Evolutionary conservation across 2,329 filamentous ascomycete genomes (phyloP), one percentile per base, ranked within the genome.

Genomic region (Phialophora chinensis): DNA sequence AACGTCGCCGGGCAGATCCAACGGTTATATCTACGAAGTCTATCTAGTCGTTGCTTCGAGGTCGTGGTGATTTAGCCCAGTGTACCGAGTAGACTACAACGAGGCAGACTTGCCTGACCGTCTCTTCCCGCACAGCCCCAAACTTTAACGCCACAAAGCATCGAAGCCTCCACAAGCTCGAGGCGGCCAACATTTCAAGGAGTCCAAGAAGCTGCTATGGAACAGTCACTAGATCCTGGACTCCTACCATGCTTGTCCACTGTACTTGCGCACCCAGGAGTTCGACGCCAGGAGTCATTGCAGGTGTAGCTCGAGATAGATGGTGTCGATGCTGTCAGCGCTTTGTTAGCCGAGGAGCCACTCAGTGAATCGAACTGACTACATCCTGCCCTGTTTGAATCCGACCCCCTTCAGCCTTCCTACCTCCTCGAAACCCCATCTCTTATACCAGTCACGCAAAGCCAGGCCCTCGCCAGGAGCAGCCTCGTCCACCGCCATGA

Each of bases 331-430:
- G 10, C 67, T 69, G 42, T 20, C n/a, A 14, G 17, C 31, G 14
- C 12, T 57, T 20, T 6, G 52, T 66, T 29, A 69, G 56, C 35
- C 54, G 3, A 12, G 33, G 11, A 25, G 29, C 27, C 17, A 23
- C 7, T 8, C 11, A 2, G 23, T n/a, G 17, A 23, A 25, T 20
- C 44, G 44, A 14, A 42, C 23, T 27, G 72, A 75, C 72, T 66
- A 80, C 79, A 76, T 78, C 56, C 72, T 67, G 7, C 75, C 77
- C 62, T 74, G 75, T 66, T 81, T 81, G 60, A 73, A 75, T 3
- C 78, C 79, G 25, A 79, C 75, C 4, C 74, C 74, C 52, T 77
- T 74, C 66, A 81, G 65, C 59, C 78, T 74, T 23, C 78, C 79
- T 1, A 75, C 73, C 63, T 80, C 73, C 29, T 76, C 71, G 70